phyloP scores from a whole-genome alignment of 108 stramenopile species.

The Pseudonitzschia pungens region DNA sequence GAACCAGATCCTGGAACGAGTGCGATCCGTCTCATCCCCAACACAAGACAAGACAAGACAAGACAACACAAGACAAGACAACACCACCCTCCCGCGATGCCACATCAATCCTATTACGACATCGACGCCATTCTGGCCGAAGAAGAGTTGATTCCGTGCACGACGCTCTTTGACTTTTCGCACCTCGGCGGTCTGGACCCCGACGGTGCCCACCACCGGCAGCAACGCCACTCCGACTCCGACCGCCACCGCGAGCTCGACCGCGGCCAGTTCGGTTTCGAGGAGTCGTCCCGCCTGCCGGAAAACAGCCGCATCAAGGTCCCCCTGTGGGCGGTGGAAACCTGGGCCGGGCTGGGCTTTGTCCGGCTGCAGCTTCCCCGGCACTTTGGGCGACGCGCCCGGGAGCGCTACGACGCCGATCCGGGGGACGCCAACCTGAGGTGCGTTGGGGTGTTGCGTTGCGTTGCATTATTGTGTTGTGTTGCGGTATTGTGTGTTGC shows the following conservation, averaged over 20 bases:
- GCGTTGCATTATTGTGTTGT: background rate
- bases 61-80: too few species aligned
- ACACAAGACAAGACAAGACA: too few species aligned
- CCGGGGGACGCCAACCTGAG: conserved; percentile 63
- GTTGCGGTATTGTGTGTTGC: background rate
- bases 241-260: too few species aligned
- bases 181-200: conserved; percentile 87
- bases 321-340: conserved; percentile 79
- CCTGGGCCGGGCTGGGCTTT: conserved; percentile 75
- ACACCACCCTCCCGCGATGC: background rate
- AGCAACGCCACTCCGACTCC: too few species aligned
- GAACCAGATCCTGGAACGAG: too few species aligned
- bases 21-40: too few species aligned
- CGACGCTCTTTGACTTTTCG: conserved; percentile 74
- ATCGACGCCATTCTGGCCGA: conserved; percentile 93
- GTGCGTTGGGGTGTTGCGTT: conserved; percentile 31
- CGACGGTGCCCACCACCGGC: conserved; percentile 37
- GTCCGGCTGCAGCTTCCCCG: conserved; percentile 59
- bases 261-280: background rate
- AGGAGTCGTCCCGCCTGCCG: conserved; percentile 33
- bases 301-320: conserved; percentile 66
- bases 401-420: conserved; percentile 75
- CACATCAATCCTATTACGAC: conserved; percentile 71
- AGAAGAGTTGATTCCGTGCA: conserved; percentile 90
- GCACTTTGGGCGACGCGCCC: conserved; percentile 61